phyloP scores from a whole-genome alignment of 768 basidiomycete species.

The Coprinopsis marcescibilis region DNA sequence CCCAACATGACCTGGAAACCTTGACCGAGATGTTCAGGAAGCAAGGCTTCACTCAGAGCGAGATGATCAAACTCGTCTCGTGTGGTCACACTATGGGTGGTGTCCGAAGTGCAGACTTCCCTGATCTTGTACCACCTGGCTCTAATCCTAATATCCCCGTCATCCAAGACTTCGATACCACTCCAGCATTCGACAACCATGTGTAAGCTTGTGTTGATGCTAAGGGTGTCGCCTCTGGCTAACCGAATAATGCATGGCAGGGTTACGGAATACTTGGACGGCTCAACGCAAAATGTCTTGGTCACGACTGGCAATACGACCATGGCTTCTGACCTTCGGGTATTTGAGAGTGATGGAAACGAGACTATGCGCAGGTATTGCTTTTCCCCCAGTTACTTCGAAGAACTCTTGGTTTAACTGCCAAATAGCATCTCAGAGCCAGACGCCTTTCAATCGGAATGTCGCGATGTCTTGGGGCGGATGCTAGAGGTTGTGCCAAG shows the following conservation, averaged over 20 bases:
- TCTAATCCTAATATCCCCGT: conserved; percentile 21
- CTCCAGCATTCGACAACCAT: conserved; percentile 35
- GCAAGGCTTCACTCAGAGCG: conserved; percentile 37
- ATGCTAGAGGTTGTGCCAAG: conserved; percentile 47
- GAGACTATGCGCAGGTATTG: conserved; percentile 26
- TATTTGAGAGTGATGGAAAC: conserved; percentile 31
- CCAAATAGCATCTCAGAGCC: conserved; percentile 25
- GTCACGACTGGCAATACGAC: conserved; percentile 29
- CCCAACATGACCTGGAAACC: conserved; percentile 33
- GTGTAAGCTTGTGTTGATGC: conserved; percentile 24
- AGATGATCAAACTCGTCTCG: conserved; percentile 46
- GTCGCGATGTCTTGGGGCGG: conserved; percentile 32
- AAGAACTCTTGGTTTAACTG: conserved; percentile 2
- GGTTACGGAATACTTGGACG: conserved; percentile 32
- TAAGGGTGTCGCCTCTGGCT: neutral
- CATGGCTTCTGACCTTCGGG: conserved; percentile 29
- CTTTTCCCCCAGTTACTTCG: neutral
- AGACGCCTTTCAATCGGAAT: conserved; percentile 31
- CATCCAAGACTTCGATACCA: conserved; percentile 35
- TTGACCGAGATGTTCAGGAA: conserved; percentile 35
- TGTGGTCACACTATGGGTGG: conserved; percentile 50
- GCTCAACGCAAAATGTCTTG: conserved; percentile 29
- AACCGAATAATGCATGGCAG: conserved; percentile 18
- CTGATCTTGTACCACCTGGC: conserved; percentile 30
- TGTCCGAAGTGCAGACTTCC: conserved; percentile 41